phyloP scores from a whole-genome alignment of 2,329 filamentous ascomycete genomes.

The Anthostomella pinea region DNA sequence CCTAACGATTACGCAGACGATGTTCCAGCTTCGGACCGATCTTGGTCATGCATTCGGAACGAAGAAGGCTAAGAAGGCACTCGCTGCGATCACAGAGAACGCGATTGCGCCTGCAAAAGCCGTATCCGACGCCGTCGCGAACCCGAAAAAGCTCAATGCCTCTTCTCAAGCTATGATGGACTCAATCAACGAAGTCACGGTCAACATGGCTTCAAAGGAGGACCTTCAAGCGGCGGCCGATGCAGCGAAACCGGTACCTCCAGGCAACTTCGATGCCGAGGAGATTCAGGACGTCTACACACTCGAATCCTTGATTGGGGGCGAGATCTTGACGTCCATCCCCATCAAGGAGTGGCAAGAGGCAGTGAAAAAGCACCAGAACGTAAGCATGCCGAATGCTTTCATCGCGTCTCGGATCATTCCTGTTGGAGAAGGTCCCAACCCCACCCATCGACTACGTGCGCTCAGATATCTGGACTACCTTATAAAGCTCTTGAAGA shows the following conservation, averaged over 20 bases:
- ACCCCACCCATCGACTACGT: conserved; percentile 51
- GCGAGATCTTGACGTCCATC: conserved; percentile 64
- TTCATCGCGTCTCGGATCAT: conserved; percentile 65
- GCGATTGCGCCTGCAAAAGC: conserved; percentile 65
- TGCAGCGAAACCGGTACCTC: conserved; percentile 69
- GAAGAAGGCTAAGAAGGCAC: conserved; percentile 79
- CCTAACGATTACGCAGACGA: conserved; percentile 43
- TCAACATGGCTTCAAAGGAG: conserved; percentile 64
- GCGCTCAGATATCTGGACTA: conserved; percentile 60
- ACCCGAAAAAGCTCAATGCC: conserved; percentile 50
- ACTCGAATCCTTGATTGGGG: conserved; percentile 62
- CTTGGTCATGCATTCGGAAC: conserved; percentile 80
- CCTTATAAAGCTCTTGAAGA: conserved; percentile 52
- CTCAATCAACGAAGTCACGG: conserved; percentile 59
- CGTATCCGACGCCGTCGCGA: conserved; percentile 39
- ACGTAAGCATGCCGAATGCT: conserved; percentile 55
- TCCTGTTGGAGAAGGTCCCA: conserved; percentile 50
- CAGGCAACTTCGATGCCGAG: conserved; percentile 63
- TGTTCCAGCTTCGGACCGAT: conserved; percentile 61
- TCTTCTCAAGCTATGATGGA: conserved; percentile 60
- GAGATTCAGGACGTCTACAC: conserved; percentile 73
- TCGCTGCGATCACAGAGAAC: conserved; percentile 58
- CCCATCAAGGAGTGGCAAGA: conserved; percentile 74
- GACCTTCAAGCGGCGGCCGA: conserved; percentile 64
- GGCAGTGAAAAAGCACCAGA: conserved; percentile 55